Percentiles rank a stretch among this genome's conserved stretches.
These are phyloP conservation scores for Debaryomycetaceae sp. DNA, from an alignment of 1,139 yeast species.

Conservation along the genomic window DNA sequence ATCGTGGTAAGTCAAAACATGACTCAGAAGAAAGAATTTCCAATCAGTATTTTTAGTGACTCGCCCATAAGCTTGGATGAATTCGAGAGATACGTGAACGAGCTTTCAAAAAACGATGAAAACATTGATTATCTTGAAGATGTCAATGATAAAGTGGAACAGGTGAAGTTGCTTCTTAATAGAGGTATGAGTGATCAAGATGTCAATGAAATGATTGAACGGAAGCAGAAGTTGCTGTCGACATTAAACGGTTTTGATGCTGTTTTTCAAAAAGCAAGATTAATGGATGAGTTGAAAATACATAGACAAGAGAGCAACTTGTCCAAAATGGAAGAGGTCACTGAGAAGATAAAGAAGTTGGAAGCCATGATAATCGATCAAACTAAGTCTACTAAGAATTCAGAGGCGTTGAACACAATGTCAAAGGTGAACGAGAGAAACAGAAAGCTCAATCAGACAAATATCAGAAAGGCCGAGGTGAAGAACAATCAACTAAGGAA, in stretches of 20 bases:
- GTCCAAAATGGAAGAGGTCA: conserved; percentile 50
- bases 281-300: conserved; percentile 71
- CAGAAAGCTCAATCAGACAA: conserved; percentile 72
- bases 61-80: conserved; percentile 66
- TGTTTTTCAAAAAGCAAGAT: conserved; percentile 69
- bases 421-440: conserved; percentile 76
- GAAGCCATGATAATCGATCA: conserved; percentile 29
- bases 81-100: conserved; percentile 62
- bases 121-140: conserved; percentile 63
- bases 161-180: conserved; percentile 57
- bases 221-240: conserved; percentile 60
- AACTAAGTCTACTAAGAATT: conserved; percentile 17
- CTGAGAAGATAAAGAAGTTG: conserved; percentile 46
- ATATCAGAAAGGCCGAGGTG: conserved; percentile 77
- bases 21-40: conserved; percentile 66
- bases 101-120: conserved; percentile 58
- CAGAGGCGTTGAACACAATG: conserved; percentile 35
- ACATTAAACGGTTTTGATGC: conserved; percentile 63
- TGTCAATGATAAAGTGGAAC: conserved; percentile 62
- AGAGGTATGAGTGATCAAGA: conserved; percentile 71
- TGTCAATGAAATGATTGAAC: conserved; percentile 72
- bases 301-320: conserved; percentile 66
- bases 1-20: conserved; percentile 63
- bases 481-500: conserved; percentile 58
- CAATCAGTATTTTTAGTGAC: conserved; percentile 78